Base-by-base conservation (phyloP, 495 filamentous ascomycete genomes). In the Astrothelium subdiscretum region DNA sequence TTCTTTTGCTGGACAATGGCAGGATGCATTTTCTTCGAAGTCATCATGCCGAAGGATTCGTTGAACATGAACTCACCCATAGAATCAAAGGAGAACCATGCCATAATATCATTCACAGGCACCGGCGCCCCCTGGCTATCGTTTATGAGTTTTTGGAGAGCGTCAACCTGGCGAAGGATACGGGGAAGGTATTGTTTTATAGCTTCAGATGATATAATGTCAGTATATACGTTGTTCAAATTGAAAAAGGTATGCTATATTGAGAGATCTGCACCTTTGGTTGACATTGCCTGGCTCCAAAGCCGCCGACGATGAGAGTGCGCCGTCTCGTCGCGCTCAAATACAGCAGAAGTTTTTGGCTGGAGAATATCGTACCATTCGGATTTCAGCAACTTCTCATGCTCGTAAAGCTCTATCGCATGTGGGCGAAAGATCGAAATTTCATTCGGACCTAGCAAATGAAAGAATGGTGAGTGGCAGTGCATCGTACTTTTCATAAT, bases 21-120 rank as follows among this genome's bases (percentile, higher is more conserved):
- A 12, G 29, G 38, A 42, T 72, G 68, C 63, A 63, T 62, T 44
- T 68, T 60, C 12, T 67, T 65, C 11, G 29, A 40, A 11, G 64
- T 43, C 0, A 76, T 63, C 62, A 70, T 71, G 32, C 62, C 48
- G 60, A 75, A 77, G 35, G 70, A 54, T 38, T 76, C 66, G 6
- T 70, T 67, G 62, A 76, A 75, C 13, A 67, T 68, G 5, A 77
- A 61, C 15, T 72, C 67, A 20, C 70, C 74, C 63, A 75, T 74
- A 22, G 73, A 64, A 59, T 78, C 76, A 57, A 78, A 72, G 13
- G 65, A 65, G 43, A 71, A 72, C 73, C 73, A 77, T 10, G 66
- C 40, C 0, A 60, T 66, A 24, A 75, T 64, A 52, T 78, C 65
- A 2, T 60, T 63, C 5, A 66, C 64, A 20, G 60, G 35, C 2